Evolutionary conservation across 129 eudicot genomes (phyloP), one percentile per base, ranked within the genome.

Genomic region (Helianthus tuberosus): DNA sequence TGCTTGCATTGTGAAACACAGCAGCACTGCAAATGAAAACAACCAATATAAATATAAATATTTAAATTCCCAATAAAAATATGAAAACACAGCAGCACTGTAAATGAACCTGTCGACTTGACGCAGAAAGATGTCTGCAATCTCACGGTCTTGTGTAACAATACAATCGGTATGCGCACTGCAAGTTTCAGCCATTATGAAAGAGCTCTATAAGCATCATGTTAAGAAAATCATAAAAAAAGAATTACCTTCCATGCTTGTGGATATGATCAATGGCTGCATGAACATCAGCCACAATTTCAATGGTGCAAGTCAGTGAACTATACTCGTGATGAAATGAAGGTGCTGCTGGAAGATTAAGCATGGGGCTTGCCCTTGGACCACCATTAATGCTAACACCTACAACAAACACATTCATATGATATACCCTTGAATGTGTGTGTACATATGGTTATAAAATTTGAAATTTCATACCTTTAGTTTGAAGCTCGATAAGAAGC

Each of bases 191-290:
- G 10, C 39, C 66, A 63, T 67, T 41, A 36, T 41, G 7, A 29
- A 78, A 11, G 49, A 78, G 13, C 70, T 32, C 43, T 46, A 23
- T 54, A 39, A 65, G 77, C 11, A 70, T 54, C 48, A 47, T 73
- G 78, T 49, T 62, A 46, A 12, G 39, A 32, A n/a, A 57, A 2
- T 13, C 20, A 46, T 9, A 74, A 66, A 46, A 72, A n/a, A n/a
- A 41, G 35, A 32, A 50, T n/a, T 13, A 48, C 10, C 99, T 95
- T 82, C 99, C 99, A 79, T 91, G 91, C 20, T 67, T 83, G 76
- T 95, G 97, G 66, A 95, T 91, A 79, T 95, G 99, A 65, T 95
- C 97, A 76, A 95, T 87, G 73, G 99, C 99, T 64, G 90, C 93
- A 82, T 87, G 61, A 36, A 95, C 99, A 75, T 95, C 99, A 82